phyloP scores from a whole-genome alignment of 2,329 filamentous ascomycete species.

The Xylariaceae sp. region DNA sequence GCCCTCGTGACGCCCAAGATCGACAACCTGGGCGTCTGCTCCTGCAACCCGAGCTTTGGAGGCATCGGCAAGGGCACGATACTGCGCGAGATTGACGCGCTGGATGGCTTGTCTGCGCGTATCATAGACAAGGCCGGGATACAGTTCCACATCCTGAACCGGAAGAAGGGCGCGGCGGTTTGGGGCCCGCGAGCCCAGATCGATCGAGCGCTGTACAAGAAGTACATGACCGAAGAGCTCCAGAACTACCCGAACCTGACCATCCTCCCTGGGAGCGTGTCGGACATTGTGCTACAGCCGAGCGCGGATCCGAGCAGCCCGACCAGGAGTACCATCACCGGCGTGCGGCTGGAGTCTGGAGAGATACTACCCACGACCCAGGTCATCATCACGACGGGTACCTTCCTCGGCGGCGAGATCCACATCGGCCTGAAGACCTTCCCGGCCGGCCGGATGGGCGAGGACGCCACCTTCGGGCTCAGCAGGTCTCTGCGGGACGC shows the following conservation, averaged over 20 bases:
- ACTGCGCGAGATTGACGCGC: conserved; percentile 86
- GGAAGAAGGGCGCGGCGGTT: conserved; percentile 85
- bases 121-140: conserved; percentile 90
- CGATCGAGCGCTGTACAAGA: conserved; percentile 81
- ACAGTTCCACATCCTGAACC: conserved; percentile 88
- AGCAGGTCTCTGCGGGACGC: conserved; percentile 85
- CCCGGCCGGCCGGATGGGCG: conserved; percentile 86
- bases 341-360: conserved; percentile 80
- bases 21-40: conserved; percentile 18
- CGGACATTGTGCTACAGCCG: conserved; percentile 74
- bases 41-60: conserved; percentile 55
- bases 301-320: conserved; percentile 37
- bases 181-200: conserved; percentile 98
- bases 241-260: conserved; percentile 68
- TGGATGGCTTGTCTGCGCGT: conserved; percentile 81
- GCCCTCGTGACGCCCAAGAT: conserved; percentile 74
- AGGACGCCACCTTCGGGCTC: conserved; percentile 84
- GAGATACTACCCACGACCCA: conserved; percentile 71
- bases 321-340: conserved; percentile 65
- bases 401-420: conserved; percentile 91
- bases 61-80: conserved; percentile 99
- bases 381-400: conserved; percentile 93
- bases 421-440: conserved; percentile 83
- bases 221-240: conserved; percentile 85
- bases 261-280: conserved; percentile 79